Evolutionary conservation across 164 flowering plant genomes (phyloP).

Genomic region (Brasenia schreberi): DNA sequence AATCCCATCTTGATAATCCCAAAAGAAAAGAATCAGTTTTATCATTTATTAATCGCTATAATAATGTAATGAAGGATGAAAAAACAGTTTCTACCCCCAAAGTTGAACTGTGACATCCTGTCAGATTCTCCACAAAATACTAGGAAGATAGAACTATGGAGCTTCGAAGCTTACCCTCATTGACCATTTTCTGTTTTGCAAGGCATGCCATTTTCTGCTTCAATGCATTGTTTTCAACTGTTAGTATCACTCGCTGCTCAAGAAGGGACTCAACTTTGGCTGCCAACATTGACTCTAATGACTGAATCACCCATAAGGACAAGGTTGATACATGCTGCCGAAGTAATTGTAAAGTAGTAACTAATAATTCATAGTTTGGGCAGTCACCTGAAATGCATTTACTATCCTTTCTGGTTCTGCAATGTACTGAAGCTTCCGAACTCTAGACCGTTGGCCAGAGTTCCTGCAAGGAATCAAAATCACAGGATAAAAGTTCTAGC

Average conservation of each 20-base stretch:
- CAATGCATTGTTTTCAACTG: conserved; percentile 35
- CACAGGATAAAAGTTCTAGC: background rate
- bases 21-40: background rate
- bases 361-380: background rate
- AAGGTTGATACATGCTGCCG: background rate
- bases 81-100: too few relatives aligned
- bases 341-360: background rate
- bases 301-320: conserved; percentile 15
- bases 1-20: too few relatives aligned
- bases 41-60: background rate
- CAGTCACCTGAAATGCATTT: conserved; percentile 34
- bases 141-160: background rate
- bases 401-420: conserved; percentile 63
- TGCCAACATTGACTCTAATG: conserved; percentile 32
- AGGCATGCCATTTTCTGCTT: conserved; percentile 34
- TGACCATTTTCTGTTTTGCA: conserved; percentile 23
- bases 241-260: conserved; percentile 34
- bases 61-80: background rate
- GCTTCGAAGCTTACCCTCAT: conserved; percentile 25
- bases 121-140: too few relatives aligned
- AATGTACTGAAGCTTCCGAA: conserved; percentile 59
- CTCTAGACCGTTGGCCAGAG: conserved; percentile 58
- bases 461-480: conserved; percentile 21
- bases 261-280: conserved; percentile 27
- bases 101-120: too few relatives aligned